Conservation (phyloP, 2,329 filamentous ascomycete genomes). For the Bipolaris sorokiniana region DNA sequence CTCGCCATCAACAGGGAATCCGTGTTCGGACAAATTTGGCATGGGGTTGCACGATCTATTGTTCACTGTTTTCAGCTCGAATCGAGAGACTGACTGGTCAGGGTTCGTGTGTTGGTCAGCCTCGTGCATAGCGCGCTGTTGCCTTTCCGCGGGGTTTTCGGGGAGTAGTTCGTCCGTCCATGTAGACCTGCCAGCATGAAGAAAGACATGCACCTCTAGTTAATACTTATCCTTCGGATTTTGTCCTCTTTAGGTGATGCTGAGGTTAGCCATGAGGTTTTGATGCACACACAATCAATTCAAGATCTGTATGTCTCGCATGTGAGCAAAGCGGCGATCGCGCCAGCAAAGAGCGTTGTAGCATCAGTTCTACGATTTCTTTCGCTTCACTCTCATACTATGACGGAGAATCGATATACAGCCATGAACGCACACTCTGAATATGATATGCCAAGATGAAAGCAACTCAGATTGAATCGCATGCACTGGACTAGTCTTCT, state of each 20-base stretch:
- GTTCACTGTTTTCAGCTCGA: constrained; percentile 3
- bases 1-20: no score
- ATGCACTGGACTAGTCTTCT: neutral
- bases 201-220: neutral
- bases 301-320: neutral
- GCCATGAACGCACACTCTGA: no score
- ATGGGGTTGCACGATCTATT: neutral
- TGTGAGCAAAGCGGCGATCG: neutral
- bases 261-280: neutral
- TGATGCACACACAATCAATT: neutral
- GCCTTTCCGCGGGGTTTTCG: neutral
- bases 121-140: neutral
- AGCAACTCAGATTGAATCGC: neutral
- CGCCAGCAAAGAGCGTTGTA: neutral
- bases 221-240: no score
- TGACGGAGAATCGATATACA: neutral
- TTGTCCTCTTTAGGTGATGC: no score
- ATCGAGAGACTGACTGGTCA: neutral
- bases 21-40: neutral
- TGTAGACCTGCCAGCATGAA: neutral
- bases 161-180: neutral
- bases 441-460: neutral
- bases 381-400: neutral
- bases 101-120: neutral
- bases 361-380: neutral